These are phyloP conservation scores for Fusarium virguliforme DNA, from an alignment of 2,329 filamentous ascomycete species.

Conservation along the genomic window DNA sequence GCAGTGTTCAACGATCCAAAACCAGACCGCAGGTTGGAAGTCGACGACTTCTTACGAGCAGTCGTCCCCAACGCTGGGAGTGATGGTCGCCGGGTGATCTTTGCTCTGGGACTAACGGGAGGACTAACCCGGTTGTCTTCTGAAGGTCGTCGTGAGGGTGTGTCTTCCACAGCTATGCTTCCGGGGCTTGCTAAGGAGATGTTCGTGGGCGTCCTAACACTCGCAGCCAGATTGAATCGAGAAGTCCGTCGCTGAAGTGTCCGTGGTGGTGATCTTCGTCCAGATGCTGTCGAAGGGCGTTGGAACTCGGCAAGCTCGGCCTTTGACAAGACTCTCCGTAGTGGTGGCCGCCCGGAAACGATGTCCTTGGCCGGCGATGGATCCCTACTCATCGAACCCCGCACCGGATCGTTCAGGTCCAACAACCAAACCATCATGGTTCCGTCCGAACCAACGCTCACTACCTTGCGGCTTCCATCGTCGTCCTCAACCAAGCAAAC, in stretches of 20 bases:
- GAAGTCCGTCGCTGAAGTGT: constrained; percentile 71
- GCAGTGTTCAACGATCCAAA: constrained; percentile 73
- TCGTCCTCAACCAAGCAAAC: constrained; percentile 78
- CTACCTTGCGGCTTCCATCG: constrained; percentile 70
- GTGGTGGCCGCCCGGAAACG: constrained; percentile 76
- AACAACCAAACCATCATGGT: constrained; percentile 86
- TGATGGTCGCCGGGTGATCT: constrained; percentile 67
- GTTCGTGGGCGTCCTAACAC: constrained; percentile 59
- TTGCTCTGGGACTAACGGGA: constrained; percentile 66
- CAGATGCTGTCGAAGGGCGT: constrained; percentile 63
- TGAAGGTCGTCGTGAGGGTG: constrained; percentile 66
- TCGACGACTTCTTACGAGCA: constrained; percentile 66
- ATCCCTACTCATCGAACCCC: constrained; percentile 64
- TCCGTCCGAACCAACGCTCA: constrained; percentile 85
- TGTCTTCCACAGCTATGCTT: constrained; percentile 60
- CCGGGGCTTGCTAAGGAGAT: constrained; percentile 61
- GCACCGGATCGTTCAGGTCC: constrained; percentile 64
- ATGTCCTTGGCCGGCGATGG: constrained; percentile 69
- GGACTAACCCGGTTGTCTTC: constrained; percentile 64
- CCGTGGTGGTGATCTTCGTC: constrained; percentile 71
- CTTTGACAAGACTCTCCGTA: constrained; percentile 89
- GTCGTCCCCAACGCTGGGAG: constrained; percentile 65
- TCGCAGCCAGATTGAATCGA: constrained; percentile 62
- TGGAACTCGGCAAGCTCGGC: constrained; percentile 88
- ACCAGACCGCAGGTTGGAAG: constrained; percentile 62